Conservation (phyloP, 2,329 filamentous ascomycete species). For the Aspergillus chevalieri region DNA sequence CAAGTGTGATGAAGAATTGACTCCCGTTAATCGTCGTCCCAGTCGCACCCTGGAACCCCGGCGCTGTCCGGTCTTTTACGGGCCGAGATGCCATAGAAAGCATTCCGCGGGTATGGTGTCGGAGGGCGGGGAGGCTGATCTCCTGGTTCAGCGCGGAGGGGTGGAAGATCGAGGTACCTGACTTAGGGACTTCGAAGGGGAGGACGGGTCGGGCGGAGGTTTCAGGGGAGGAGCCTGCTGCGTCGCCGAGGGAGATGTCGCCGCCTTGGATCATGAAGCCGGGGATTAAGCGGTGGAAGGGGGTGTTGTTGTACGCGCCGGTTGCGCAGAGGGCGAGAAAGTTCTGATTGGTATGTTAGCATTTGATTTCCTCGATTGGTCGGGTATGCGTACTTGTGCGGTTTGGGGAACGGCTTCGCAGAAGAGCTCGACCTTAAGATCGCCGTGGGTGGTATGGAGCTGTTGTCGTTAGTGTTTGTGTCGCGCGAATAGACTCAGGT, state of each 20-base stretch:
- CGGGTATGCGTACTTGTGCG: conserved; percentile 57
- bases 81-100: conserved; percentile 55
- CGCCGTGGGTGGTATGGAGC: conserved; percentile 81
- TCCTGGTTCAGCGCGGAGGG: conserved; percentile 55
- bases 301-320: conserved; percentile 54
- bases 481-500: too few relatives aligned
- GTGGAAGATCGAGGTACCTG: conserved; percentile 51
- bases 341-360: conserved; percentile 39
- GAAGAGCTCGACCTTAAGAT: conserved; percentile 93
- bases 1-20: conserved; percentile 61
- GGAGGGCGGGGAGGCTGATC: conserved; percentile 50
- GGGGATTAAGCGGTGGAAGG: conserved; percentile 59
- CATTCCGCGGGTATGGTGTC: conserved; percentile 53
- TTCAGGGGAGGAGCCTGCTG: conserved; percentile 34
- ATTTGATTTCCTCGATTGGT: neutral
- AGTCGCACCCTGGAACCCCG: conserved; percentile 38
- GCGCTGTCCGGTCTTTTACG: conserved; percentile 39
- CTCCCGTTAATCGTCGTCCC: conserved; percentile 46
- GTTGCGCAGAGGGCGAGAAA: conserved; percentile 62
- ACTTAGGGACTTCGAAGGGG: conserved; percentile 46
- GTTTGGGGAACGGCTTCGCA: conserved; percentile 93
- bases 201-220: conserved; percentile 37
- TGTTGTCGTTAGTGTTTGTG: conserved; percentile 11
- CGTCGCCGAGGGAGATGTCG: conserved; percentile 42
- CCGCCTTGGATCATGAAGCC: conserved; percentile 61